Evolutionary conservation across 129 eudicot species (phyloP), one percentile per base, ranked within the genome.

Genomic region (Centaurea solstitialis): DNA sequence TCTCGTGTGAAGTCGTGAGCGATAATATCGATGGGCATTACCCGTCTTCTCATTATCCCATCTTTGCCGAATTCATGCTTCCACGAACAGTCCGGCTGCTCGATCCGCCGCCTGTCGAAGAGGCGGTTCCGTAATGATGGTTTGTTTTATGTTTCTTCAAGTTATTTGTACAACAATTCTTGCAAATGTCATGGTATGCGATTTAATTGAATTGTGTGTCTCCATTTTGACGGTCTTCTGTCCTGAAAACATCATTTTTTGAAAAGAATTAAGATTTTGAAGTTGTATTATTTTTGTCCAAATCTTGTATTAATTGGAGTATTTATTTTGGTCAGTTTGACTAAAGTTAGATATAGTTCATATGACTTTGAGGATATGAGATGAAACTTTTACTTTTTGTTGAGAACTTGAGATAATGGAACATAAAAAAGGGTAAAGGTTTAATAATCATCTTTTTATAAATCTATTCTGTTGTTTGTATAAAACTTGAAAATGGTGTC

Each of bases 21-120:
- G 97, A 93, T 73, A 89, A 93, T 73, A 89, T 91, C 11, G 99
- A 93, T 37, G 98, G 98, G 37, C 83, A 82, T 57, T 96, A 96
- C 59, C 99, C 99, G 15, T 96, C 99, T 47, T 96, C 99, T 35
- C 97, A 92, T 66, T 95, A 92, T 80, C 99, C 99, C 1, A 78
- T 95, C 66, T 92, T 91, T 82, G 86, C 95, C 35, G 99, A 96
- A 78, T 96, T 93, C 70, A 85, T 96, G 97, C 99, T 96, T 81
- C 99, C 99, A 12, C 90, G 99, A 53, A 75, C 90, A 1, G 98
- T 96, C 15, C 84, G 99, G 73, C 76, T 88, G 73, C 76, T 81
- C 0, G 99, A 93, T 62, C 72, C 90, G 40, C 97, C 99, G 72
- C 82, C 74, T n/a, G 70, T 80, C 84, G 88, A 86, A 78, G 88